A percentile compares a stretch with the other conserved stretches of the same genome.
Evolutionary conservation across 2,329 filamentous ascomycete genomes (phyloP).

Genomic region (Orbilia brochopaga): DNA sequence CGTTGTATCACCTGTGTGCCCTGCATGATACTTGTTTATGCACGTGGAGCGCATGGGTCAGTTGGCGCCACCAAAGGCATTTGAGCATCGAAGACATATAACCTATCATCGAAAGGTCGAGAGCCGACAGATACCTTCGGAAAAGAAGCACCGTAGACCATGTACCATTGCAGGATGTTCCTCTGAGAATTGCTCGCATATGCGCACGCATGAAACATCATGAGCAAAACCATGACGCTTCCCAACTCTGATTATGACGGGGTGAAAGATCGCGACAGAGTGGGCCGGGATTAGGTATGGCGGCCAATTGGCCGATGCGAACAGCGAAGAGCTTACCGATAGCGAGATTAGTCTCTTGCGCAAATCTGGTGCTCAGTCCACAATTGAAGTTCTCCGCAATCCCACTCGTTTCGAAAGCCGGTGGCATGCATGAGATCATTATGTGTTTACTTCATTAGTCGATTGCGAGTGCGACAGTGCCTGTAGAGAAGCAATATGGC

Average conservation of each 20-base stretch:
- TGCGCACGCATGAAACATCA: background rate
- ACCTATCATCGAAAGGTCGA: too few species aligned
- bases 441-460: conserved; percentile 4
- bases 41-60: too few species aligned
- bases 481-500: conserved; percentile 1
- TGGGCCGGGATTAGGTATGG: background rate
- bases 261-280: background rate
- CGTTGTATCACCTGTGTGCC: too few species aligned
- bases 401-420: conserved; percentile 4
- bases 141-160: too few species aligned
- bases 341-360: conserved; percentile 1
- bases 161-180: too few species aligned
- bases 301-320: background rate
- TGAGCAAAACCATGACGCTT: background rate
- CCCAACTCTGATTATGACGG: background rate
- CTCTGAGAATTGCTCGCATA: background rate
- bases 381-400: background rate
- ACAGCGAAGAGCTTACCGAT: background rate
- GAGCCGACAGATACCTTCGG: too few species aligned
- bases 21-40: too few species aligned
- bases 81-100: too few species aligned
- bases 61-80: too few species aligned
- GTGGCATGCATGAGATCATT: conserved; percentile 25
- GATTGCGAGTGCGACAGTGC: conserved; percentile 13
- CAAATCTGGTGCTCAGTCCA: background rate